Percentiles rank a stretch among this genome's conserved stretches.
These are phyloP conservation scores for Penicillium salamii DNA, from an alignment of 495 filamentous ascomycete species.

Conservation along the genomic window DNA sequence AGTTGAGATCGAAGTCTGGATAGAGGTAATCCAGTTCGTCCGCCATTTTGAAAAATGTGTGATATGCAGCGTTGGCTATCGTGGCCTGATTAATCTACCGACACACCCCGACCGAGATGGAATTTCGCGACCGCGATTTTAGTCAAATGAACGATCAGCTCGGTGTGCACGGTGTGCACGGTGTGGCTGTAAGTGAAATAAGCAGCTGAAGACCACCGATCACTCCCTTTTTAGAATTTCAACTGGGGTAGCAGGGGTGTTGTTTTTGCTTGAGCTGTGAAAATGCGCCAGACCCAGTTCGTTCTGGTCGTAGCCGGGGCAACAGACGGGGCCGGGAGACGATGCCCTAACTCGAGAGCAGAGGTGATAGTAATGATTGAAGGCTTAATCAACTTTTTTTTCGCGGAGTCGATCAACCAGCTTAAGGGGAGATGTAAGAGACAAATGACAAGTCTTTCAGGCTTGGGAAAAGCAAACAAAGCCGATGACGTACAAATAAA, in stretches of 20 bases:
- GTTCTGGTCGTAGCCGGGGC: constrained; percentile 36
- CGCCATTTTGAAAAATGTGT: constrained; percentile 47
- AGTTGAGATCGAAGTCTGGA: constrained; percentile 76
- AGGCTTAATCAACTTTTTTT: background rate
- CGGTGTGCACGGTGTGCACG: background rate
- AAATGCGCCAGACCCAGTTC: constrained; percentile 22
- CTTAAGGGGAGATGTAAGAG: background rate
- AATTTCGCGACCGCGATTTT: background rate
- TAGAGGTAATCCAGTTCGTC: constrained; percentile 80
- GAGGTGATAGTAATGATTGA: background rate
- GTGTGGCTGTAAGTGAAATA: constrained; percentile 13
- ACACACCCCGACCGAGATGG: constrained; percentile 6
- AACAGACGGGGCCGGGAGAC: constrained; percentile 30
- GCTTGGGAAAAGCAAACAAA: background rate
- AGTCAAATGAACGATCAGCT: background rate
- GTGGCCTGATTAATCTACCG: constrained; percentile 3
- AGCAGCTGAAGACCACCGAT: constrained; percentile 15
- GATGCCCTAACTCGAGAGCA: background rate
- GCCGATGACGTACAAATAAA: constrained; percentile 20
- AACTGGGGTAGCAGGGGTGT: constrained; percentile 10
- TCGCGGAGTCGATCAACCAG: background rate
- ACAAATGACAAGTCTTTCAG: background rate
- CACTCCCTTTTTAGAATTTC: constrained; percentile 21
- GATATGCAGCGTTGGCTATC: background rate
- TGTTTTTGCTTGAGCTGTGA: constrained; percentile 26